Conservation (phyloP, 23 red algal species). For the Gracilariopsis chorda region DNA sequence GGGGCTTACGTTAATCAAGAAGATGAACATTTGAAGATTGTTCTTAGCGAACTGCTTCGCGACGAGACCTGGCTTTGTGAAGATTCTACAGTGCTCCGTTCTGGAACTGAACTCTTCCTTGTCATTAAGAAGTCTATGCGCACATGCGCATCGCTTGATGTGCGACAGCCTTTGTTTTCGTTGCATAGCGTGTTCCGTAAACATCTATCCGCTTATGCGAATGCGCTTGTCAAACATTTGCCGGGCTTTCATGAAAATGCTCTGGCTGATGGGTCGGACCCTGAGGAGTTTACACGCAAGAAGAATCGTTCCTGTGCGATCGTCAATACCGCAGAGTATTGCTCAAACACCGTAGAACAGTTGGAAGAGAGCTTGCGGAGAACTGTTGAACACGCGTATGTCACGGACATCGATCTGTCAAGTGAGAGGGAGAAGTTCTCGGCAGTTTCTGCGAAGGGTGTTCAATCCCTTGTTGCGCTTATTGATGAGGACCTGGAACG, state of each 20-base stretch:
- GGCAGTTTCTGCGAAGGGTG: constrained; percentile 71
- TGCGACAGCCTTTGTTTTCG: constrained; percentile 86
- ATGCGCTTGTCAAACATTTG: constrained; percentile 58
- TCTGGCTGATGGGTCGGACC: constrained; percentile 43
- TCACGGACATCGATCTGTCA: constrained; percentile 63
- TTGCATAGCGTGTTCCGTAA: constrained; percentile 83
- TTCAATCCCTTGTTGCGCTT: constrained; percentile 63
- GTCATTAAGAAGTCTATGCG: constrained; percentile 92
- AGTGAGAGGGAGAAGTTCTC: constrained; percentile 79
- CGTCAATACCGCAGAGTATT: constrained; percentile 81
- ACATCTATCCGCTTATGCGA: constrained; percentile 74
- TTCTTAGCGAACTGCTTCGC: constrained; percentile 50
- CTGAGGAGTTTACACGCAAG: constrained; percentile 14
- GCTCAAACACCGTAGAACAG: constrained; percentile 76
- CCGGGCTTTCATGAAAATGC: constrained; percentile 39
- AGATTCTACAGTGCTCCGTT: constrained; percentile 64
- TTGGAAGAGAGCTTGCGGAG: constrained; percentile 64
- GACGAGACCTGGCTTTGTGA: constrained; percentile 78
- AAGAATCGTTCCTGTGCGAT: constrained; percentile 51
- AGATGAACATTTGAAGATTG: constrained; percentile 70
- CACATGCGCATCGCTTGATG: constrained; percentile 75
- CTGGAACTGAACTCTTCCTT: constrained; percentile 84
- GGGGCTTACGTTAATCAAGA: constrained; percentile 87
- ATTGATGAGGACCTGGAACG: constrained; percentile 62
- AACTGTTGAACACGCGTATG: constrained; percentile 71